Evolutionary conservation across 1,284 basidiomycete species (phyloP).

Genomic region (Cystobasidiaceae sp.): DNA sequence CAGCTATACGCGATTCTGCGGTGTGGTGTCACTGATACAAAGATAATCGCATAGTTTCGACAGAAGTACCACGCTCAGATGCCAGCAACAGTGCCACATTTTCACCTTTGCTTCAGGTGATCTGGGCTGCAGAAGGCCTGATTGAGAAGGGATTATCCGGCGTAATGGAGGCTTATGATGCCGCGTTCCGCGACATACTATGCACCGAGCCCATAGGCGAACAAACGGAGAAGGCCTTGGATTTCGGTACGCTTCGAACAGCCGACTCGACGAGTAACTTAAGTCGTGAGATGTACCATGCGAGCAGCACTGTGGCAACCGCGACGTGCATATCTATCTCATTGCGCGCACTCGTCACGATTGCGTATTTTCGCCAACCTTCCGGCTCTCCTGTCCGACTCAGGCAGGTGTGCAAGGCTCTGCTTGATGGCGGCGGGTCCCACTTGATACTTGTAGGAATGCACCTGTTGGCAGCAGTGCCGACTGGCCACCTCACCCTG

Average conservation of each 20-base stretch:
- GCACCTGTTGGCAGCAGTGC: slow-evolving; percentile 57
- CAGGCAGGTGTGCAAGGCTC: slow-evolving; percentile 56
- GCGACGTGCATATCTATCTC: slow-evolving; percentile 13
- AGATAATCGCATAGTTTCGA: background rate
- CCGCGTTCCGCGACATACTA: too few species aligned
- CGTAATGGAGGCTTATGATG: too few species aligned
- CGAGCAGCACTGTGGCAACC: background rate
- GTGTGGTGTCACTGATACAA: too few species aligned
- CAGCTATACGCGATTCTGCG: background rate
- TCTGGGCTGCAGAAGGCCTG: background rate
- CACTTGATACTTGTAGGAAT: slow-evolving; percentile 59
- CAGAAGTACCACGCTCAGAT: background rate
- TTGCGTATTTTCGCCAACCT: slow-evolving; percentile 31
- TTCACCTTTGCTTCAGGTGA: background rate
- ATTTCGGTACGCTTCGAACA: slow-evolving; percentile 59
- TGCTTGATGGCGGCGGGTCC: slow-evolving; percentile 54
- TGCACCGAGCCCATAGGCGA: too few species aligned
- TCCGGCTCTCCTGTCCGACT: slow-evolving; percentile 25
- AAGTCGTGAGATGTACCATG: slow-evolving; percentile 40
- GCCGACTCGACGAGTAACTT: slow-evolving; percentile 43
- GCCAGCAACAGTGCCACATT: background rate
- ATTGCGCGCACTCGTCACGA: slow-evolving; percentile 32
- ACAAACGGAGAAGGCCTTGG: too few species aligned
- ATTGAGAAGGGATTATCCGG: too few species aligned
- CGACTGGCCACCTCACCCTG: slow-evolving; percentile 56